phyloP scores from a whole-genome alignment of 2,329 filamentous ascomycete species.

The Paecilomyces sp. region DNA sequence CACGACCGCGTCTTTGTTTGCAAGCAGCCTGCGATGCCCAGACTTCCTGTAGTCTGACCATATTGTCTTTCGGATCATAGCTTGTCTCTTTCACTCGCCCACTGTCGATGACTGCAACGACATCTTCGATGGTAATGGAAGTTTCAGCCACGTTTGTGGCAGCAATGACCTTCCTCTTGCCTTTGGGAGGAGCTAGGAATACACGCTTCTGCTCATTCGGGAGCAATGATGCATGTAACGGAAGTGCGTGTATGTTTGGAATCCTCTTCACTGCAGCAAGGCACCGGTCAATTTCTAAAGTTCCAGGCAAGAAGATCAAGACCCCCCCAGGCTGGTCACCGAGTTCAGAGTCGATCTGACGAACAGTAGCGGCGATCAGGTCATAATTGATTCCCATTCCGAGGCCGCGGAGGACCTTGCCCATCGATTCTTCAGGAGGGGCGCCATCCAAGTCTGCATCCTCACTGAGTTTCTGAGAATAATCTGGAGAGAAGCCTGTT shows the following conservation, averaged over 20 bases:
- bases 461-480: constrained; percentile 22
- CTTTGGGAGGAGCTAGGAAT: constrained; percentile 66
- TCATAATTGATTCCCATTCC: constrained; percentile 88
- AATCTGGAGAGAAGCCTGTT: constrained; percentile 59
- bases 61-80: constrained; percentile 85
- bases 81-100: constrained; percentile 95
- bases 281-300: constrained; percentile 81
- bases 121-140: constrained; percentile 96
- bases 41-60: constrained; percentile 87
- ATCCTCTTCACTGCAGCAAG: constrained; percentile 61
- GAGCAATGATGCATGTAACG: constrained; percentile 85
- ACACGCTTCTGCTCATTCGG: constrained; percentile 83
- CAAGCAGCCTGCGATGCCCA: constrained; percentile 93
- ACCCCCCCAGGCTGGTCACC: constrained; percentile 72
- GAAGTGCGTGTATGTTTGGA: constrained; percentile 66
- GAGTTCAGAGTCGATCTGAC: constrained; percentile 72
- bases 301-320: constrained; percentile 89
- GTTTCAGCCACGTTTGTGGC: constrained; percentile 97
- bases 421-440: constrained; percentile 44
- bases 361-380: constrained; percentile 71
- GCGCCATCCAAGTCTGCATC: constrained; percentile 35
- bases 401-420: constrained; percentile 63
- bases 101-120: constrained; percentile 91
- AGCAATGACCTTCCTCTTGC: constrained; percentile 85
- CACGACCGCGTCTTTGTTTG: constrained; percentile 87